These are phyloP conservation scores for Stevia rebaudiana DNA, from an alignment of 140 eudicot genomes.

Conservation along the genomic window DNA sequence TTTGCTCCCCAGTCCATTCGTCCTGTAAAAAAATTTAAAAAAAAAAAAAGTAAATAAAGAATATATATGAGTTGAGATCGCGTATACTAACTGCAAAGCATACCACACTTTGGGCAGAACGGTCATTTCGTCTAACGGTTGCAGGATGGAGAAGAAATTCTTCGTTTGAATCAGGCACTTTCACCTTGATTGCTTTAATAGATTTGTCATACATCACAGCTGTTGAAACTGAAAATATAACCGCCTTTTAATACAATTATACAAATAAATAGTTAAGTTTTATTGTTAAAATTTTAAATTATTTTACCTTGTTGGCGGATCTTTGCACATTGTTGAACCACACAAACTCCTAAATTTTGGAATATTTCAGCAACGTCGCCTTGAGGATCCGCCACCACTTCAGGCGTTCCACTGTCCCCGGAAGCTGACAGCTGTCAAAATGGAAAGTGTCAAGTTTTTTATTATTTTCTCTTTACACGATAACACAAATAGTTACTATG, in stretches of 20 bases:
- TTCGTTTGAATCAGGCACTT: constrained; percentile 91
- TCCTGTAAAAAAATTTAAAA: constrained; percentile 43
- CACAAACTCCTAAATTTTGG: constrained; percentile 94
- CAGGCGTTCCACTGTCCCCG: constrained; percentile 97
- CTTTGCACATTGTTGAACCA: constrained; percentile 97
- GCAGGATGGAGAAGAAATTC: constrained; percentile 94
- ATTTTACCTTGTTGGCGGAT: constrained; percentile 92
- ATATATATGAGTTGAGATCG: neutral
- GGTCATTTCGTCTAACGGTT: constrained; percentile 93
- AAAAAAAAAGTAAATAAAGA: neutral
- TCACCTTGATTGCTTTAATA: constrained; percentile 85
- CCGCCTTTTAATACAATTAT: neutral
- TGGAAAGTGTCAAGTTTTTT: constrained; percentile 9
- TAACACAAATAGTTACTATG: neutral
- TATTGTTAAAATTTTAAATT: constrained; percentile 39
- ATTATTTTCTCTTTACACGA: constrained; percentile 5
- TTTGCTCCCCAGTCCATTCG: constrained; percentile 99
- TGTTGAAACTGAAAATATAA: constrained; percentile 66
- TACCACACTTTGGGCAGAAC: constrained; percentile 99
- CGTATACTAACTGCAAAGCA: constrained; percentile 16
- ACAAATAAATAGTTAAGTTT: neutral
- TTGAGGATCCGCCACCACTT: constrained; percentile 92
- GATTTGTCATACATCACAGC: constrained; percentile 86
- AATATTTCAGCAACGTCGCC: constrained; percentile 88
- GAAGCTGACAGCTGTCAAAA: constrained; percentile 82